Evolutionary conservation across 192 early-diverging fungal genomes (phyloP), one percentile per base, ranked within the genome.

Genomic region (Umbelopsis vinacea): DNA sequence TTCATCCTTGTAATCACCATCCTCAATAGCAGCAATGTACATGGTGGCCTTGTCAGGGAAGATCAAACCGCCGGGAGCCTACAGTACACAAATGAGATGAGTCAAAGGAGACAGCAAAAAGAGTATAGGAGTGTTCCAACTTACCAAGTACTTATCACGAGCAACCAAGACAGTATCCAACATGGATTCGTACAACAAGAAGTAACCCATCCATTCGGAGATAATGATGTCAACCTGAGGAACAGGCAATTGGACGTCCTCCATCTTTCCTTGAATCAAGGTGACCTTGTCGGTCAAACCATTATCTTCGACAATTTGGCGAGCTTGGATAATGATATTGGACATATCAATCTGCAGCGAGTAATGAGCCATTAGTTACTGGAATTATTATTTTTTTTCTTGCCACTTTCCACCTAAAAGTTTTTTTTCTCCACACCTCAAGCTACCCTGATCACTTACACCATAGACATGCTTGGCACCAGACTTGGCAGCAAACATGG

Each of bases 121-220:
- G 15, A 15, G 12, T 23, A 22, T 54, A 6, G 19, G 22, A 40
- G 33, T 6, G 3, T 77, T 77, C 1, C 22, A 29, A 71, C 38
- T 72, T 63, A 71, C 69, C 80, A 97, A 89, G 77, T 95, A 99
- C 57, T 89, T 85, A 85, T 99, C 97, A 69, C 98, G 89, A 12
- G 98, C 98, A 68, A 96, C 90, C 46, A 99, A 86, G 12, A 99
- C 96, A n/a, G 98, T 96, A 87, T 98, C 97, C 73, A 99, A 88
- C 98, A 99, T 99, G 79, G 94, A 92, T 86, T 99, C 97, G 83
- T 97, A 98, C 47, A 98, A 83, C 75, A 99, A 89, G 76, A 94
- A 96, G 85, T 99, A 99, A 24, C 98, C 98, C 98, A 99, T 99
- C 98, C 98, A 99, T 76, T 99, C 98, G 6, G 95, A 97, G 69